A percentile compares a stretch with the other conserved stretches of the same genome.
Conservation (phyloP, 345 rosid genomes). For the Acer negundo region DNA sequence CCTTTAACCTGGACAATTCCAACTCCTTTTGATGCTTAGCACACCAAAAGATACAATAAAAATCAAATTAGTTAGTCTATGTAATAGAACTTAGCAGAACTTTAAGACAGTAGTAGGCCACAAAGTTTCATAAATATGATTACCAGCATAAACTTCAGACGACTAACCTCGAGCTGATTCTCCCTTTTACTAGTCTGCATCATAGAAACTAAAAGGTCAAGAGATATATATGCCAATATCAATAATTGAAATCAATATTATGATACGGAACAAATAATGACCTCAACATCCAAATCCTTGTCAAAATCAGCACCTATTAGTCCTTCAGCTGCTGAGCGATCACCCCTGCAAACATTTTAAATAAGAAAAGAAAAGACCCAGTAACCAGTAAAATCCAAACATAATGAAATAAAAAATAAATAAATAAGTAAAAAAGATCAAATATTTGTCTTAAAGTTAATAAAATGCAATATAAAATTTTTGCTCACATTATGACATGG, state of each 20-base stretch:
- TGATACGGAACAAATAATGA: constrained; percentile 19
- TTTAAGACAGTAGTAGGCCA: constrained; percentile 10
- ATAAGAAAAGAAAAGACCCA: background rate
- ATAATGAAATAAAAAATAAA: background rate
- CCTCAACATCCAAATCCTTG: constrained; percentile 54
- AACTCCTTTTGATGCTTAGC: constrained; percentile 78
- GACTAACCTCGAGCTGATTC: constrained; percentile 56
- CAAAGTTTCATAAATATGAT: constrained; percentile 18
- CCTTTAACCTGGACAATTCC: constrained; percentile 74
- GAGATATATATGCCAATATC: constrained; percentile 13
- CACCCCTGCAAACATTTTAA: constrained; percentile 40
- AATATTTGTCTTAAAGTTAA: background rate
- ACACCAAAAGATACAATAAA: constrained; percentile 27
- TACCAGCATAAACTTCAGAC: constrained; percentile 85
- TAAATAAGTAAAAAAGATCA: background rate
- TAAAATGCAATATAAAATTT: background rate
- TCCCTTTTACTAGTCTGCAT: constrained; percentile 49
- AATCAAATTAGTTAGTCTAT: constrained; percentile 5
- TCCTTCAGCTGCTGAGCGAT: constrained; percentile 27
- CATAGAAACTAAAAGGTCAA: constrained; percentile 28
- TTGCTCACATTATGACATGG: background rate
- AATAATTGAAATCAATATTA: constrained; percentile 3
- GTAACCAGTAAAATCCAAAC: background rate
- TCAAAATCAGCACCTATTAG: constrained; percentile 30
- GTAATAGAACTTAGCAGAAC: constrained; percentile 7